phyloP scores from a whole-genome alignment of 345 rosid species.

The Diplotaxis tenuifolia region DNA sequence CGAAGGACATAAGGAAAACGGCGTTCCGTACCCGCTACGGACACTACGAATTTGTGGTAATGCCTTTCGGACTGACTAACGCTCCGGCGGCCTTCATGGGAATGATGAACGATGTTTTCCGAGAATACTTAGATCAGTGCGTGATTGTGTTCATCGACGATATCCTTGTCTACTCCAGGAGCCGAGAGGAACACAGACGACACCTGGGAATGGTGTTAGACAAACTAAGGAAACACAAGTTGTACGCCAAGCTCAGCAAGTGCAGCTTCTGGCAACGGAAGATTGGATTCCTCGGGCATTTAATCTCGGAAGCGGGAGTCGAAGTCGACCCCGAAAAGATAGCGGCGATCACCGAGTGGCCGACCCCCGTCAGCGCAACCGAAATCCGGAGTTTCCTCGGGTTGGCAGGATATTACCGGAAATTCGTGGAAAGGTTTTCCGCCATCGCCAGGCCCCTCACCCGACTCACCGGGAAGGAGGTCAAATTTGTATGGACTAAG shows the following conservation, averaged over 20 bases:
- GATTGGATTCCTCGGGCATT: background rate
- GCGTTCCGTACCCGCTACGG: no score
- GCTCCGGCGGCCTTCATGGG: no score
- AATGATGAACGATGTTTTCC: no score
- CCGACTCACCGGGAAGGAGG: background rate
- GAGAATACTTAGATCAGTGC: background rate
- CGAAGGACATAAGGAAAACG: no score
- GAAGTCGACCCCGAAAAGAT: background rate
- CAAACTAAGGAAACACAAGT: background rate
- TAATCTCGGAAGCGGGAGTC: background rate
- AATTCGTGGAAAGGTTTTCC: background rate
- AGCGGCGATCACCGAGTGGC: background rate
- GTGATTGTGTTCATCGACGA: background rate
- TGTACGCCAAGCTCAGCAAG: background rate
- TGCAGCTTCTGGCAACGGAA: background rate
- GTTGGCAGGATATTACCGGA: background rate
- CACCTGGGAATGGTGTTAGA: background rate
- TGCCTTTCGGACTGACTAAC: no score
- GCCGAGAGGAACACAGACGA: fast-evolving
- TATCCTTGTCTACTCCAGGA: background rate
- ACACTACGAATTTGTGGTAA: no score
- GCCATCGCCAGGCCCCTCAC: background rate
- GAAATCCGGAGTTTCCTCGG: background rate
- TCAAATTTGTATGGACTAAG: background rate
- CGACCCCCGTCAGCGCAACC: background rate